Percentiles rank a stretch among this genome's conserved stretches.
These are phyloP conservation scores for Morella rubra DNA, from an alignment of 306 rosid species.

Conservation along the genomic window DNA sequence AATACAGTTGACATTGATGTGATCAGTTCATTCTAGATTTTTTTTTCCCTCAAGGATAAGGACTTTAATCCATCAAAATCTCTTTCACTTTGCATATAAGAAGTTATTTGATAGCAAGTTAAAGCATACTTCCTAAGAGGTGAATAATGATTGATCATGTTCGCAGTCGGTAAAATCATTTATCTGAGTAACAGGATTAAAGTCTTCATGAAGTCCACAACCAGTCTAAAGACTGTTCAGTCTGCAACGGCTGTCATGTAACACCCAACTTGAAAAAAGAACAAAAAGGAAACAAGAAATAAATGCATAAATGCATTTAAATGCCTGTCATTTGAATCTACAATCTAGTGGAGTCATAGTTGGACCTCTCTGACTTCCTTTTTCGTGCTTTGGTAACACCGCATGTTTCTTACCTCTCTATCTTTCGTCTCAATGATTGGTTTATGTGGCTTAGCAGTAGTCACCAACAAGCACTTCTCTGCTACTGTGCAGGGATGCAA, in stretches of 20 bases:
- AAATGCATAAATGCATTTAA: neutral
- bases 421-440: neutral
- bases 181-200: neutral
- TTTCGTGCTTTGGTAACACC: neutral
- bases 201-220: neutral
- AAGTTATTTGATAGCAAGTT: neutral
- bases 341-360: neutral
- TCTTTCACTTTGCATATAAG: neutral
- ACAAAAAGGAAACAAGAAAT: neutral
- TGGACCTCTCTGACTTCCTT: neutral
- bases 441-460: neutral
- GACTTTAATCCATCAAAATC: neutral
- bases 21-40: neutral
- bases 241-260: neutral
- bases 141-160: neutral
- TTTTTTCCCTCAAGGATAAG: neutral
- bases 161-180: neutral
- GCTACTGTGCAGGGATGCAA: constrained; percentile 48
- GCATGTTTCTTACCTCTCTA: neutral
- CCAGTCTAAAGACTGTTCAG: neutral
- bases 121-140: neutral
- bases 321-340: neutral
- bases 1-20: neutral
- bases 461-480: neutral
- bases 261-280: neutral